Evolutionary conservation across 2,329 filamentous ascomycete genomes (phyloP).

Genomic region (Nothophaeocryptopus gaeumannii): DNA sequence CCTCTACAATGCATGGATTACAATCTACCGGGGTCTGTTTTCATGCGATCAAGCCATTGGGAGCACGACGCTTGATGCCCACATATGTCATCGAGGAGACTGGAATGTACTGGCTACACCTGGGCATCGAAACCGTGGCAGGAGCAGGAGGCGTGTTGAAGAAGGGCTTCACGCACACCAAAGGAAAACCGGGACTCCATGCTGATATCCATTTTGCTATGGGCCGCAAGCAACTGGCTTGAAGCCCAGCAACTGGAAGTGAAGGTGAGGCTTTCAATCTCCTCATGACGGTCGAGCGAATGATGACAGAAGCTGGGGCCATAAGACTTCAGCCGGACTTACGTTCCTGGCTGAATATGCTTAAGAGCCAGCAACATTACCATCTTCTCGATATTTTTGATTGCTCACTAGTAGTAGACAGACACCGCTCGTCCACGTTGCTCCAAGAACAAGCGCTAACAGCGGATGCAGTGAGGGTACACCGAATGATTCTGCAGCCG

Average conservation of each 20-base stretch:
- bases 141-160: constrained; percentile 22
- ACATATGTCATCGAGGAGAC: constrained; percentile 26
- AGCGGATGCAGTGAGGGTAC: too few relatives aligned
- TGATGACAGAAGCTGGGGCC: constrained; percentile 34
- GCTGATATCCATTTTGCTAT: constrained; percentile 25
- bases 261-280: constrained; percentile 1
- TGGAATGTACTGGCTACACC: constrained; percentile 24
- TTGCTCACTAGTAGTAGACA: not conserved
- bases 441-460: too few relatives aligned
- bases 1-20: too few relatives aligned
- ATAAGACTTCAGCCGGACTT: constrained; percentile 29
- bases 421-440: too few relatives aligned
- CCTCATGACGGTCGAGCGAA: not conserved
- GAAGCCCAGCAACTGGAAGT: not conserved
- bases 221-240: constrained; percentile 9
- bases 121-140: constrained; percentile 21
- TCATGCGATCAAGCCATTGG: constrained; percentile 11
- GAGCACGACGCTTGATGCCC: constrained; percentile 19
- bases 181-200: constrained; percentile 20
- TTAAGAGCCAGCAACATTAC: constrained; percentile 31
- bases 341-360: constrained; percentile 30
- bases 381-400: constrained; percentile 32
- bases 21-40: too few relatives aligned
- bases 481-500: too few relatives aligned
- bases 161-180: constrained; percentile 24